These are phyloP conservation scores for Scenedesmus sp. DNA, from an alignment of 163 green algal species.

Conservation along the genomic window DNA sequence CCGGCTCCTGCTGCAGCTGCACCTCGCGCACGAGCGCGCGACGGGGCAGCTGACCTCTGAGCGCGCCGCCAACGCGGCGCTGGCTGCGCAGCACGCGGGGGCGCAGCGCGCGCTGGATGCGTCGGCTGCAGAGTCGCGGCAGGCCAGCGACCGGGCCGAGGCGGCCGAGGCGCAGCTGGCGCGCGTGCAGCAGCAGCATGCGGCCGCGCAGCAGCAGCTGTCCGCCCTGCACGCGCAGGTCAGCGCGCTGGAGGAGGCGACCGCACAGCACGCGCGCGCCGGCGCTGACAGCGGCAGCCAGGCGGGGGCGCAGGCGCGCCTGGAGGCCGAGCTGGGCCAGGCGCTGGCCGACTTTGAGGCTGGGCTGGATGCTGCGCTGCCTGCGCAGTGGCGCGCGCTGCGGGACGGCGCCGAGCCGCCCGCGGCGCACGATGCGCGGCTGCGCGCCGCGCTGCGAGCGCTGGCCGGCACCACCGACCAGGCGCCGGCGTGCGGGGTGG, in stretches of 20 bases:
- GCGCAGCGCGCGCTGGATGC: conserved; percentile 26
- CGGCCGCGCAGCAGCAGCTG: conserved; percentile 28
- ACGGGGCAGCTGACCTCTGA: conserved; percentile 8
- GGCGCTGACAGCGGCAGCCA: conserved; percentile 16
- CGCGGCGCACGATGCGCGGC: too few species aligned
- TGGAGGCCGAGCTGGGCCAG: conserved; percentile 11
- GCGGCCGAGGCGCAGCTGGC: not conserved
- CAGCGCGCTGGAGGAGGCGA: conserved; percentile 3
- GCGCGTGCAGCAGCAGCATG: not conserved
- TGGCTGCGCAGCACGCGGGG: not conserved
- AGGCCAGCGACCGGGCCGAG: not conserved
- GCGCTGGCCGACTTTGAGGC: conserved; percentile 30
- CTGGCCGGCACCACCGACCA: not conserved
- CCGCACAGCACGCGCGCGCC: conserved; percentile 2
- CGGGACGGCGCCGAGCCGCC: too few species aligned
- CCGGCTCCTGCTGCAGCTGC: conserved; percentile 11
- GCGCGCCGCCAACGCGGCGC: not conserved
- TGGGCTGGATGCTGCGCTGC: not conserved
- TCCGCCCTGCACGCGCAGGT: conserved; percentile 19
- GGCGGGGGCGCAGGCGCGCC: not conserved
- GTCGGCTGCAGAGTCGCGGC: conserved; percentile 25
- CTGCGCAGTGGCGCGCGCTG: not conserved
- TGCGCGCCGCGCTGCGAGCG: not conserved
- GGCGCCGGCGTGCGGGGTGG: too few species aligned
- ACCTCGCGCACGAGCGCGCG: not conserved